Evolutionary conservation across 768 basidiomycete genomes (phyloP).

Genomic region (Boletus rubescentipes): DNA sequence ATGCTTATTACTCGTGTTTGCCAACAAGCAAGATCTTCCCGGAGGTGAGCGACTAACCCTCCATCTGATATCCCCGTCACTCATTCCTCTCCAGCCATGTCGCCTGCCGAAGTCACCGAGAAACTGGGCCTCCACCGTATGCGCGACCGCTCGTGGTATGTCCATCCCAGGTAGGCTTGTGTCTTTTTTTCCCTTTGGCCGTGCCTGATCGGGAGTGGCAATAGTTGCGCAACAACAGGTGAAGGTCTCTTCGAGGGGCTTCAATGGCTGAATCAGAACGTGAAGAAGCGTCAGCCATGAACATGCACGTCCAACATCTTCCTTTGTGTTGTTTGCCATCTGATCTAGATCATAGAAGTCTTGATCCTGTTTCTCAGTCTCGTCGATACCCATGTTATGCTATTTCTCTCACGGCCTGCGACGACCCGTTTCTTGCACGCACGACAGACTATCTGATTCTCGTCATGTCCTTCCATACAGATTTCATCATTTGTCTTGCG

Average conservation of each 20-base stretch:
- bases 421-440: conserved; percentile 33
- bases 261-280: conserved; percentile 96
- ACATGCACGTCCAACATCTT: conserved; percentile 19
- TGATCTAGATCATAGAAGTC: conserved; percentile 23
- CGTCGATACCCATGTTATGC: conserved; percentile 35
- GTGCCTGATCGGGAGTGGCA: conserved; percentile 2
- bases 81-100: conserved; percentile 67
- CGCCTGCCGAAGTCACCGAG: conserved; percentile 98
- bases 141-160: conserved; percentile 98
- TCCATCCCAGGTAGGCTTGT: conserved; percentile 84
- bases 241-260: conserved; percentile 97
- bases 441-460: conserved; percentile 37
- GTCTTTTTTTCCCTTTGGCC: not conserved
- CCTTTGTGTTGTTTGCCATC: conserved; percentile 22
- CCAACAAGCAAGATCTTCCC: conserved; percentile 98
- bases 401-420: conserved; percentile 36
- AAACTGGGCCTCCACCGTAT: conserved; percentile 93
- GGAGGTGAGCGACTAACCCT: conserved; percentile 63
- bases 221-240: conserved; percentile 92
- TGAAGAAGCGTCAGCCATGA: conserved; percentile 87
- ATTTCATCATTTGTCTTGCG: conserved; percentile 27
- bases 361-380: conserved; percentile 16
- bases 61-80: not conserved
- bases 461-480: conserved; percentile 25
- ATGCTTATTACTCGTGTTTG: conserved; percentile 95